Evolutionary conservation across 2,329 filamentous ascomycete genomes (phyloP).

Genomic region (Phyllosticta paracitricarpa): DNA sequence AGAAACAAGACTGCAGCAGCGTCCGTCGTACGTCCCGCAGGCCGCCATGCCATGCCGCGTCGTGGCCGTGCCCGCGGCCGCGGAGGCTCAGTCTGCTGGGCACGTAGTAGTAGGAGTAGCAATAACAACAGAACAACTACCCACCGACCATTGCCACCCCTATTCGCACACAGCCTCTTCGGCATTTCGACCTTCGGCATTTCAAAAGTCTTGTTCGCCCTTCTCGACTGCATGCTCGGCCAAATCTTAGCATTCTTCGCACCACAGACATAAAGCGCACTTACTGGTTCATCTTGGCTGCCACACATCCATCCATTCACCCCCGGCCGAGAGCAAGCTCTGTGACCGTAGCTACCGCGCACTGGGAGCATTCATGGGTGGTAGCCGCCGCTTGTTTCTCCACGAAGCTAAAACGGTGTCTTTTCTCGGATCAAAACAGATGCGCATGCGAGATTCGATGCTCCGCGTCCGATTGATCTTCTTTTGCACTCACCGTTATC

Average conservation of each 20-base stretch:
- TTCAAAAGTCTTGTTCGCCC: not conserved
- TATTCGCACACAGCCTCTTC: not conserved
- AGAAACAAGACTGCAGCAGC: slow-evolving; percentile 24
- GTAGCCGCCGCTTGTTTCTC: not conserved
- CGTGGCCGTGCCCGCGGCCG: not conserved
- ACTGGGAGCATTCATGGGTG: not conserved
- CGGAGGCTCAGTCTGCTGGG: not conserved
- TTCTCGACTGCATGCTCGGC: not conserved
- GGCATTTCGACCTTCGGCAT: not conserved
- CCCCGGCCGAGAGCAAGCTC: not conserved
- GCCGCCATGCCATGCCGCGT: slow-evolving; percentile 1
- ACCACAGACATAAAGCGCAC: not conserved
- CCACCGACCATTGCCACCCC: not conserved
- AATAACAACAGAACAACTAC: not conserved
- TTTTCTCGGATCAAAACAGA: not conserved
- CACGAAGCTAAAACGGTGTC: not conserved
- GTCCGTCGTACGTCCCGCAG: slow-evolving; percentile 19
- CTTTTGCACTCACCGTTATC: not conserved
- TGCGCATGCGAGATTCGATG: not conserved
- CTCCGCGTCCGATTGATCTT: not conserved
- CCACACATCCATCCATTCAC: not conserved
- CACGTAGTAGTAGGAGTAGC: not conserved
- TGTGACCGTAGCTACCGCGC: not conserved
- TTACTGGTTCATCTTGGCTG: not conserved
- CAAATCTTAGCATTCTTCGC: not conserved